Conservation (phyloP, 2,329 filamentous ascomycete species). For the Beauveria sp. region DNA sequence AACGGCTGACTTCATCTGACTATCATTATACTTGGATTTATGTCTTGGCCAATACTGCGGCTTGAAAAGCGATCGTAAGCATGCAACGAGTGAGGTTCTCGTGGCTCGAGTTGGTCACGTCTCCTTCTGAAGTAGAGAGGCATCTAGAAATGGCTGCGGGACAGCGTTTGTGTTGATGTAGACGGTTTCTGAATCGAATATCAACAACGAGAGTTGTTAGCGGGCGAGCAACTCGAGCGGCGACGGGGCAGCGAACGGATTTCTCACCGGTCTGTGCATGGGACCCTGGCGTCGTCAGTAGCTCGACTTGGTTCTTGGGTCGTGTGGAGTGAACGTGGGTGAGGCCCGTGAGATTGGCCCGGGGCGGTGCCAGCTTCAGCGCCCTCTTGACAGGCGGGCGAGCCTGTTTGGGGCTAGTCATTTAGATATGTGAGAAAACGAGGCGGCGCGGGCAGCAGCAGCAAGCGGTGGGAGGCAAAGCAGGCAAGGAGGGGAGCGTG, state of each 20-base stretch:
- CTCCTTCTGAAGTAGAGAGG: slow-evolving; percentile 12
- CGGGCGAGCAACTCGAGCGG: neutral
- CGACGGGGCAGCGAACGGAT: neutral
- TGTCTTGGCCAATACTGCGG: neutral
- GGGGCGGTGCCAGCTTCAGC: slow-evolving; percentile 5
- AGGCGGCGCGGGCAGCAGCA: neutral
- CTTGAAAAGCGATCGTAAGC: neutral
- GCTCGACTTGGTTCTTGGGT: slow-evolving; percentile 6
- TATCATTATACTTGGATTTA: neutral
- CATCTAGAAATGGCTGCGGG: slow-evolving; percentile 17
- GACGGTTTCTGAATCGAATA: slow-evolving; percentile 9
- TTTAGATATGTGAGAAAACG: slow-evolving; percentile 10
- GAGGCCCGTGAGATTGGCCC: neutral
- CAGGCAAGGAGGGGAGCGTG: neutral
- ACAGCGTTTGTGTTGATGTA: slow-evolving; percentile 16
- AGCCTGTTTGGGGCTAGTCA: slow-evolving; percentile 11
- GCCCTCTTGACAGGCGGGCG: slow-evolving; percentile 11
- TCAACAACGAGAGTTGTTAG: slow-evolving; percentile 1
- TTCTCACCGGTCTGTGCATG: slow-evolving; percentile 12
- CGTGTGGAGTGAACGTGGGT: slow-evolving; percentile 10
- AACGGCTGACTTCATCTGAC: neutral
- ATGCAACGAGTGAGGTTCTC: neutral
- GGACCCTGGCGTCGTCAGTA: slow-evolving; percentile 11
- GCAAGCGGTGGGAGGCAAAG: neutral
- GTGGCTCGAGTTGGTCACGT: neutral